Percentiles rank a stretch among this genome's conserved stretches.
Conservation (phyloP, 805 yeast species). For the Millerozyma miso region DNA sequence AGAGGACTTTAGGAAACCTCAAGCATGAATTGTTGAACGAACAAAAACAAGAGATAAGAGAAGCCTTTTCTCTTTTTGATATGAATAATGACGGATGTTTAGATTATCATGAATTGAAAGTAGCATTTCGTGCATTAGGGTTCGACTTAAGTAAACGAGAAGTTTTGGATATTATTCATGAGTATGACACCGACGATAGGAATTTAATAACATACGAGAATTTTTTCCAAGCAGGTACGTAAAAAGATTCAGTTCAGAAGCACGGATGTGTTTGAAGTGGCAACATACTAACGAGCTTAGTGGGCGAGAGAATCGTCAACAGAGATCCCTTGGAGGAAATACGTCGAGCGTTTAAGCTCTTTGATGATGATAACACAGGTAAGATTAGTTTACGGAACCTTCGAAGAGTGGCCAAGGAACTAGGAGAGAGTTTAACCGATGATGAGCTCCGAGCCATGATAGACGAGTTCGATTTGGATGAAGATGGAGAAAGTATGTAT, state of each 20-base stretch:
- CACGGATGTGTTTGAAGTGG: background rate
- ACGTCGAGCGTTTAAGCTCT: constrained; percentile 79
- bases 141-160: constrained; percentile 77
- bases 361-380: constrained; percentile 87
- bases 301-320: constrained; percentile 76
- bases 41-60: constrained; percentile 86
- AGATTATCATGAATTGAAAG: constrained; percentile 91
- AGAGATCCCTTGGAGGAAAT: constrained; percentile 94
- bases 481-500: constrained; percentile 80
- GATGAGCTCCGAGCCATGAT: constrained; percentile 96
- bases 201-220: constrained; percentile 74
- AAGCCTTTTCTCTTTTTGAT: constrained; percentile 88
- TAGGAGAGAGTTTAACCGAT: constrained; percentile 88
- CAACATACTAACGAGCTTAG: constrained; percentile 21
- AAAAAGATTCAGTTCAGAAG: background rate
- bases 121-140: constrained; percentile 90
- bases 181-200: constrained; percentile 74
- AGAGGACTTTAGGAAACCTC: constrained; percentile 36
- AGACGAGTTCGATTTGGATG: constrained; percentile 93
- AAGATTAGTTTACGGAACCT: constrained; percentile 77
- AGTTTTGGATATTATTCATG: constrained; percentile 70
- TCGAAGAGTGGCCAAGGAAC: constrained; percentile 83
- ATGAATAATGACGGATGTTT: constrained; percentile 86
- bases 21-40: constrained; percentile 73
- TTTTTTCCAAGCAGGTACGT: constrained; percentile 68